These are phyloP conservation scores for Penicillium sp. DNA, from an alignment of 2,329 filamentous ascomycete genomes.

Conservation along the genomic window DNA sequence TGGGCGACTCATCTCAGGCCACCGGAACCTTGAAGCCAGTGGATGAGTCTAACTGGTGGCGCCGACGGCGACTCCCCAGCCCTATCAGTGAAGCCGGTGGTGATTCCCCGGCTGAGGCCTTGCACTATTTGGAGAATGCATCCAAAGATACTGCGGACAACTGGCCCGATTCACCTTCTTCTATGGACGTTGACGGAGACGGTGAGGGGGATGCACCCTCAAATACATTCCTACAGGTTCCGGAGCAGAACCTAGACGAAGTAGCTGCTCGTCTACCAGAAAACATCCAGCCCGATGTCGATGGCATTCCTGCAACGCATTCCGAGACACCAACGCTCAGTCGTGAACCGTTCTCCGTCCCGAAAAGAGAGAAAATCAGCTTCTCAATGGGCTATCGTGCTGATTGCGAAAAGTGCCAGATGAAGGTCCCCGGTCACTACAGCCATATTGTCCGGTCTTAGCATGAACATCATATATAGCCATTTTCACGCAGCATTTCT, in stretches of 20 bases:
- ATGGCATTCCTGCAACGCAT: background rate
- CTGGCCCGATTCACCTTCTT: constrained; percentile 12
- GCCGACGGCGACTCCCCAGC: constrained; percentile 32
- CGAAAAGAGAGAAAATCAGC: constrained; percentile 51
- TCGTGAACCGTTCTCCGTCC: background rate
- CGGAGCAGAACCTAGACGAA: constrained; percentile 1
- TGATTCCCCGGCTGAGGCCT: constrained; percentile 4
- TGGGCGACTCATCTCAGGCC: background rate
- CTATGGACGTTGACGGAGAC: constrained; percentile 8
- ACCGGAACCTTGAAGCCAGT: background rate
- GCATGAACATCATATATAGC: constrained; percentile 1
- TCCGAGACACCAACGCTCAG: background rate
- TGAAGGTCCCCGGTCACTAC: constrained; percentile 73
- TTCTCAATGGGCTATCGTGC: constrained; percentile 75
- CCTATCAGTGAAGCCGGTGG: constrained; percentile 37
- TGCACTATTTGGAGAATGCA: background rate
- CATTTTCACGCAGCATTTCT: background rate
- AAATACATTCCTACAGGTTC: constrained; percentile 6
- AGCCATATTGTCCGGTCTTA: constrained; percentile 64
- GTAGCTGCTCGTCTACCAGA: background rate
- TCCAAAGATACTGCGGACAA: background rate
- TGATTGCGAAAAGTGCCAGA: constrained; percentile 73
- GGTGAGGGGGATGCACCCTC: background rate
- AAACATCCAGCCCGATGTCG: background rate
- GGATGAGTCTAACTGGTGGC: constrained; percentile 20